Conservation (phyloP, 1,284 basidiomycete species). For the Boletus semigastroideus region DNA sequence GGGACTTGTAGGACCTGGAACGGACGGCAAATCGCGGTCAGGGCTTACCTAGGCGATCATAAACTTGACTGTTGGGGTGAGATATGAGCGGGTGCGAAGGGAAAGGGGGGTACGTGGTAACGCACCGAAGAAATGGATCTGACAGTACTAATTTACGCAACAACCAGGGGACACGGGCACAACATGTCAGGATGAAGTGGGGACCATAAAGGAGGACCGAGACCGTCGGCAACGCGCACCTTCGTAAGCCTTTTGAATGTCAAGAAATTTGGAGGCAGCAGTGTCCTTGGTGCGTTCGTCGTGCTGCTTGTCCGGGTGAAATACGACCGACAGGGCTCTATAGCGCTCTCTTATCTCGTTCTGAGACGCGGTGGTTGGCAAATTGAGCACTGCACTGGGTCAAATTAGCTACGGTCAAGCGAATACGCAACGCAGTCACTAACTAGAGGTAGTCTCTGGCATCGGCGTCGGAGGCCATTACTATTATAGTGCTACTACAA, state of each 20-base stretch:
- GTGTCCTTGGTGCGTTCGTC: conserved; percentile 55
- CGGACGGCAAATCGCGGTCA: conserved; percentile 7
- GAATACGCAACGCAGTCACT: not conserved
- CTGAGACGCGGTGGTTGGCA: conserved; percentile 61
- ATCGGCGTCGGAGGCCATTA: conserved; percentile 1
- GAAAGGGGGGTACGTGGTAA: conserved; percentile 10
- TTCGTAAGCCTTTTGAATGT: conserved; percentile 79
- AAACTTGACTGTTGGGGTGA: conserved; percentile 51
- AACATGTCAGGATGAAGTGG: conserved; percentile 7
- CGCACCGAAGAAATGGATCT: conserved; percentile 70
- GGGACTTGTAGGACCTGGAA: conserved; percentile 5
- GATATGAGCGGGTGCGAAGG: conserved; percentile 11
- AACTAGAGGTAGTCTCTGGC: conserved; percentile 25
- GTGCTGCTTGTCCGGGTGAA: conserved; percentile 84
- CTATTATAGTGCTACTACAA: no score
- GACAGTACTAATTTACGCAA: conserved; percentile 55
- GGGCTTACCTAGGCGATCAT: conserved; percentile 67
- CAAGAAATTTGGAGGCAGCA: conserved; percentile 66
- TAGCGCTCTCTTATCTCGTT: conserved; percentile 74
- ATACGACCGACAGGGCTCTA: conserved; percentile 68
- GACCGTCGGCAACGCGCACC: conserved; percentile 38
- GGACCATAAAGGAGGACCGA: not conserved
- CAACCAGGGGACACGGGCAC: conserved; percentile 11
- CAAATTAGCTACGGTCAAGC: not conserved
- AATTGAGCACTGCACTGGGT: conserved; percentile 60